Percentiles rank a stretch among this genome's conserved stretches.
These are phyloP conservation scores for Yarrowia phangngaensis DNA, from an alignment of 805 yeast species.

Conservation along the genomic window DNA sequence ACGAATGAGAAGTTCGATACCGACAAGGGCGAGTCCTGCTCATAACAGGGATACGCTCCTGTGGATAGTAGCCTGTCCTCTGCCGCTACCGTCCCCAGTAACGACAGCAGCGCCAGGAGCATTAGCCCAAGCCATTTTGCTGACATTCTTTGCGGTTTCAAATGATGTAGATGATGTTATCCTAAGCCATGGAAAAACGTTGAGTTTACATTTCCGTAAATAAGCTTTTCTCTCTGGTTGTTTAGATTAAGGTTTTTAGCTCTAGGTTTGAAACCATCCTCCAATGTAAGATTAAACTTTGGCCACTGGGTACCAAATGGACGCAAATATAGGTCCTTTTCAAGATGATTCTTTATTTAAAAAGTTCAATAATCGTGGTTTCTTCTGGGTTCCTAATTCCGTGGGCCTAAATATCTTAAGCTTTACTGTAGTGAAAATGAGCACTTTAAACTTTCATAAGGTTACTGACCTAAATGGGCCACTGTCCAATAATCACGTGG, in stretches of 20 bases:
- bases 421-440: no score
- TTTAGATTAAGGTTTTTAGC: not conserved
- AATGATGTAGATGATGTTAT: not conserved
- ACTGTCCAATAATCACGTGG: no score
- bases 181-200: not conserved
- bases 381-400: no score
- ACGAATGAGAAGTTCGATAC: conserved; percentile 21
- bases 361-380: no score
- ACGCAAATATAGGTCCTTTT: no score
- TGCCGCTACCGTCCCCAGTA: not conserved
- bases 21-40: conserved; percentile 8
- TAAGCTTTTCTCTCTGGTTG: not conserved
- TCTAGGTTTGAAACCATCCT: no score
- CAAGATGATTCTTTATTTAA: no score
- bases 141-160: not conserved
- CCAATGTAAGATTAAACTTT: no score
- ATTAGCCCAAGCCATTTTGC: not conserved
- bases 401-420: no score
- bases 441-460: no score
- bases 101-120: conserved; percentile 4
- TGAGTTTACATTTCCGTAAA: not conserved
- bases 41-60: conserved; percentile 22
- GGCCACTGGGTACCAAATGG: no score
- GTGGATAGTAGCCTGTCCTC: conserved; percentile 24
- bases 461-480: no score